Base-by-base conservation (phyloP, 2,329 filamentous ascomycete genomes). In the Aureobasidium leucospermi region DNA sequence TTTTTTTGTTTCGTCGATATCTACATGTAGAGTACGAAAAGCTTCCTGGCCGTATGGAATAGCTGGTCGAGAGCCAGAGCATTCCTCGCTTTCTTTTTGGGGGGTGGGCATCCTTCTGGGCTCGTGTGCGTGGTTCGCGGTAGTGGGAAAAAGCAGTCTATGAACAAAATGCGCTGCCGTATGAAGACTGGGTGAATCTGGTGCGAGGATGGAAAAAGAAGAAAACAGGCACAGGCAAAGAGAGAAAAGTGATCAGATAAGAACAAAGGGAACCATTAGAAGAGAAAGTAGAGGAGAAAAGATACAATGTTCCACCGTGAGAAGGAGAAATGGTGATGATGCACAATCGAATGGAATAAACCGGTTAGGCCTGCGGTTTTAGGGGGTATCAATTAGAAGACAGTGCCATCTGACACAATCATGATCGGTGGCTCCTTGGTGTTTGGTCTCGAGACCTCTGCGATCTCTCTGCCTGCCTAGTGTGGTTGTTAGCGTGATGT, bases 381-480 rank as follows among this genome's bases (percentile, higher is more conserved):
- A 23, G 29, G 32, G 73, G 73, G 73, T 75, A 75, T 75, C 73
- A 57, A 23, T 74, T 85, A 96, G 72, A 99, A 97, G 65, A 99
- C 90, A 28, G 94, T 97, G 63, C 94, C 94, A 72, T 99, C 94
- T 65, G 90, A 96, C 66, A 96, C 83, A 67, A 97, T 96, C 76
- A 96, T 86, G 70, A 99, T 97, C 4, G 94, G 94, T 34, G 93
- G 90, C 72, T 96, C 90, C 76, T 94, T 96, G 56, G 94, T 97
- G 69, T 96, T 97, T 23, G 94, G 94, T 66, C 94, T 83, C 66
- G 90, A 93, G 64, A 96, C 90, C 76, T 96, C 93, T 63, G 94
- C 94, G 71, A 97, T 88, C 76, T 97, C 94, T 70, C 94, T 86
- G 61, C 94, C 94, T 67, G 93, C 93, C 92, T 85, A 64, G 56